phyloP scores from a whole-genome alignment of 495 filamentous ascomycete species.

The Neurospora sublineolata region DNA sequence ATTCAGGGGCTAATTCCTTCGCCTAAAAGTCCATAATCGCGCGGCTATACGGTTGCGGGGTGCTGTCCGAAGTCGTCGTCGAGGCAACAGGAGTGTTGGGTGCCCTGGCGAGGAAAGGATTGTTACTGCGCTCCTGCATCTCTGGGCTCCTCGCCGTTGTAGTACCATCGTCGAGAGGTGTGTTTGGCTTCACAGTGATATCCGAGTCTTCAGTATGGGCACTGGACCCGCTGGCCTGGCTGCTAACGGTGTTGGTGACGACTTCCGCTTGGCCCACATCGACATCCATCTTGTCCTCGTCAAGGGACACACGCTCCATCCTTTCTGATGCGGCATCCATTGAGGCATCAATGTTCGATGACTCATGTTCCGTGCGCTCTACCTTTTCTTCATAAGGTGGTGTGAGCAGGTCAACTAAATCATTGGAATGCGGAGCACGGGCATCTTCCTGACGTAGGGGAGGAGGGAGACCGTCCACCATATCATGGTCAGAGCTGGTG shows the following conservation, averaged over 20 bases:
- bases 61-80: background rate
- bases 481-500: background rate
- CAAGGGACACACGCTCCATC: constrained; percentile 8
- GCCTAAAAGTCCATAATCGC: background rate
- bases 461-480: background rate
- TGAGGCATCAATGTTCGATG: background rate
- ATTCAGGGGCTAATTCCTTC: background rate
- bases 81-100: background rate
- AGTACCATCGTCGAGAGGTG: background rate
- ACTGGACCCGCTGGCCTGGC: background rate
- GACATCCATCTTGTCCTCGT: constrained; percentile 1
- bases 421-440: background rate
- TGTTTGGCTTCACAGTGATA: background rate
- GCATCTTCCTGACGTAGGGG: background rate
- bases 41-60: background rate
- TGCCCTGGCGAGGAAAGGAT: constrained; percentile 1
- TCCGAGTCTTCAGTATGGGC: background rate
- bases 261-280: background rate
- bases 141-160: constrained; percentile 16
- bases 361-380: background rate
- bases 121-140: constrained; percentile 27
- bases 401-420: background rate
- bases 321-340: background rate
- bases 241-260: background rate
- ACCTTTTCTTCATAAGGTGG: constrained; percentile 3